These are phyloP conservation scores for Trichoderma afroharzianum DNA, from an alignment of 2,329 filamentous ascomycete genomes.

Conservation along the genomic window DNA sequence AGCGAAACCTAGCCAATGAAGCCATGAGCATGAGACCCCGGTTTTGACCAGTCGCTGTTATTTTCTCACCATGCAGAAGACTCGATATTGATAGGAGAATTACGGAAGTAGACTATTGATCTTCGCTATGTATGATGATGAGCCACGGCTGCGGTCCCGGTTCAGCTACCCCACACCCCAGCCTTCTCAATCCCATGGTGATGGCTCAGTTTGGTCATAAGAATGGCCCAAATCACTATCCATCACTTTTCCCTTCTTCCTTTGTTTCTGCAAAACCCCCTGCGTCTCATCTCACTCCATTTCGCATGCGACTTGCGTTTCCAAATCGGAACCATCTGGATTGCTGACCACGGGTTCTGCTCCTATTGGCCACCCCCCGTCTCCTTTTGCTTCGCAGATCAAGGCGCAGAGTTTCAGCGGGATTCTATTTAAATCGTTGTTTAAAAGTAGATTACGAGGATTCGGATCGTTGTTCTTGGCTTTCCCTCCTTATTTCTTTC, in stretches of 20 bases:
- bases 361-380: neutral
- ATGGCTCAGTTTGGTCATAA: neutral
- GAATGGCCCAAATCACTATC: neutral
- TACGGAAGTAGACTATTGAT: neutral
- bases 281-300: neutral
- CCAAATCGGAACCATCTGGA: neutral
- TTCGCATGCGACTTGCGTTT: neutral
- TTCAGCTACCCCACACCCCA: constrained; percentile 10
- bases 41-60: neutral
- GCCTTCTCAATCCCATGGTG: neutral
- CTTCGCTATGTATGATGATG: neutral
- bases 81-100: neutral
- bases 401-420: neutral
- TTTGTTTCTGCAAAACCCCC: neutral
- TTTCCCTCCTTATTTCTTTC: neutral
- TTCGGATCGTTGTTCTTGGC: neutral
- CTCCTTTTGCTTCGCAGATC: neutral
- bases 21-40: neutral
- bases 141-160: neutral
- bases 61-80: neutral
- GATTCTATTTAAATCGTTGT: neutral
- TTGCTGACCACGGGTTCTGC: neutral
- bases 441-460: neutral
- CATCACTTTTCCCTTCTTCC: neutral
- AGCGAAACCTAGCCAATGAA: neutral